Percentiles rank a stretch among this genome's conserved stretches.
These are phyloP conservation scores for Colletotrichum musae DNA, from an alignment of 2,329 filamentous ascomycete genomes.

Conservation along the genomic window DNA sequence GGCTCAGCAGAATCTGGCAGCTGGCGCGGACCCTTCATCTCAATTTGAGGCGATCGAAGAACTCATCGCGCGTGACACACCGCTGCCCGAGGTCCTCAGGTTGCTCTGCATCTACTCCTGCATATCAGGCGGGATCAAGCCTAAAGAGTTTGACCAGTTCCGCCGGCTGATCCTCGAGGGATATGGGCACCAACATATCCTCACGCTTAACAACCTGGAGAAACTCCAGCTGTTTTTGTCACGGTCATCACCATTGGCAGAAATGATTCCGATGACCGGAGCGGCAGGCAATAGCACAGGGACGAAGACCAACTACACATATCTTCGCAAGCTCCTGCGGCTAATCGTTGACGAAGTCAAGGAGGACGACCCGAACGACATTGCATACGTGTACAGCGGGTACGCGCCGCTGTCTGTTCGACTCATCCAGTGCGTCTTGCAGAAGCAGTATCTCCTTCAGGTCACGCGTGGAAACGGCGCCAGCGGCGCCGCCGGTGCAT, in stretches of 20 bases:
- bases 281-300: conserved; percentile 72
- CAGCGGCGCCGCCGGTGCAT: conserved; percentile 57
- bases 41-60: conserved; percentile 95
- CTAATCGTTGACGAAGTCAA: conserved; percentile 97
- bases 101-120: conserved; percentile 93
- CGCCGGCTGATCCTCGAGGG: conserved; percentile 90
- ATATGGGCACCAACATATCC: conserved; percentile 94
- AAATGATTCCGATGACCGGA: conserved; percentile 83
- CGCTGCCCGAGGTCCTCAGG: conserved; percentile 85
- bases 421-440: conserved; percentile 91
- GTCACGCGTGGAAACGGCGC: conserved; percentile 75
- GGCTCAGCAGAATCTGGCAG: conserved; percentile 95
- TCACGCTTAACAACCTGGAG: conserved; percentile 90
- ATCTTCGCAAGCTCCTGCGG: conserved; percentile 86
- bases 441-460: conserved; percentile 86
- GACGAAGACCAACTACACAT: conserved; percentile 90
- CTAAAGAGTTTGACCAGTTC: conserved; percentile 91
- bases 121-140: conserved; percentile 88
- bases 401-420: conserved; percentile 95
- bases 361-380: conserved; percentile 92
- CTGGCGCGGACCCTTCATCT: conserved; percentile 87
- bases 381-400: conserved; percentile 98
- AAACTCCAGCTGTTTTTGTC: conserved; percentile 90
- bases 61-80: conserved; percentile 89
- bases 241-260: conserved; percentile 81